Conservation (phyloP, 768 basidiomycete species). For the Lactifluus piperatus region DNA sequence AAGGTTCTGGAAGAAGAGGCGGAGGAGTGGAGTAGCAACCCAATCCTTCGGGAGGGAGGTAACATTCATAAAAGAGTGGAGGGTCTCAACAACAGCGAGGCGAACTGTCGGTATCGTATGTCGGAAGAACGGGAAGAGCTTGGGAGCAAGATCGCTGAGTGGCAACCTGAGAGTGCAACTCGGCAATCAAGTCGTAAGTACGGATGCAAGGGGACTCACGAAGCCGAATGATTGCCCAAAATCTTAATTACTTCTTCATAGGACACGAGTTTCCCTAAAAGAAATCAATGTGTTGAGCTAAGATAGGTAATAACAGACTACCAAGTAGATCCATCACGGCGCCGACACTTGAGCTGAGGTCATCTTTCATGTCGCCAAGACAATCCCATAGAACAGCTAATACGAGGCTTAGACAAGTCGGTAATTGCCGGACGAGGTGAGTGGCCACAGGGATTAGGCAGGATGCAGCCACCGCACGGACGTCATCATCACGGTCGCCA, state of each 20-base stretch:
- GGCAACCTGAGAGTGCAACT: conserved; percentile 48
- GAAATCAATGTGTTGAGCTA: not conserved
- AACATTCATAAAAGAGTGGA: conserved; percentile 79
- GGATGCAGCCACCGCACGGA: conserved; percentile 88
- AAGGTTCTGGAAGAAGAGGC: conserved; percentile 88
- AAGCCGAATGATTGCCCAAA: conserved; percentile 55
- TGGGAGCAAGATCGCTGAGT: conserved; percentile 73
- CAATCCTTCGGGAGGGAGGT: conserved; percentile 68
- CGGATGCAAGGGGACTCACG: conserved; percentile 43
- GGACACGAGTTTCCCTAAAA: conserved; percentile 69
- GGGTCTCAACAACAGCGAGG: conserved; percentile 82
- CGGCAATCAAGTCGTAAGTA: not conserved
- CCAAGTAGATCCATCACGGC: conserved; percentile 97
- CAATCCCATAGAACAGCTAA: conserved; percentile 87
- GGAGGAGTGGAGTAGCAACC: conserved; percentile 69
- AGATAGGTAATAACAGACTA: conserved; percentile 24
- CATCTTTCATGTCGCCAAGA: conserved; percentile 88
- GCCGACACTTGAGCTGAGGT: conserved; percentile 91
- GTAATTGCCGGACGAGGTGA: conserved; percentile 67
- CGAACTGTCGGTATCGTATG: conserved; percentile 94
- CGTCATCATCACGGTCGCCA: conserved; percentile 89
- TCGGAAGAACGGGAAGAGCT: conserved; percentile 92
- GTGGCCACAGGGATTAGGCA: conserved; percentile 84
- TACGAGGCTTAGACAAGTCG: conserved; percentile 61
- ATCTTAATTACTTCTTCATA: conserved; percentile 71